Evolutionary conservation across 2,329 filamentous ascomycete species (phyloP).

Genomic region (Penicillium brevicompactum): DNA sequence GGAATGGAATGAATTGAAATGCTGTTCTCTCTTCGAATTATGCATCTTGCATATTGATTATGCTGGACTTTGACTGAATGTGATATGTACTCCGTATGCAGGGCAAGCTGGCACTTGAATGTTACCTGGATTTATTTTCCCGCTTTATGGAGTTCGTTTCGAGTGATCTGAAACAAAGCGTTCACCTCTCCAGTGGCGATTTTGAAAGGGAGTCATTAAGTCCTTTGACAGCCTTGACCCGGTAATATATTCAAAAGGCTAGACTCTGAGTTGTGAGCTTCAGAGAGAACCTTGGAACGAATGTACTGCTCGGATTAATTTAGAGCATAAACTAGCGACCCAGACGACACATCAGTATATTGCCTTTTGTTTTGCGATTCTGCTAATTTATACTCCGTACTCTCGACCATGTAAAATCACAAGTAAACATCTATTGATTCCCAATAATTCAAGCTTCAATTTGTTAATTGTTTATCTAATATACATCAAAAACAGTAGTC

Average conservation of each 20-base stretch:
- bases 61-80: neutral
- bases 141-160: neutral
- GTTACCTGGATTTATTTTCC: neutral
- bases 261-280: too few relatives aligned
- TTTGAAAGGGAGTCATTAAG: neutral
- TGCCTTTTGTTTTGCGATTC: too few relatives aligned
- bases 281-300: too few relatives aligned
- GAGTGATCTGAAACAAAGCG: neutral
- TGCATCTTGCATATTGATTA: neutral
- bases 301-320: too few relatives aligned
- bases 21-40: neutral
- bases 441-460: too few relatives aligned
- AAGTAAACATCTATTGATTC: too few relatives aligned
- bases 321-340: too few relatives aligned
- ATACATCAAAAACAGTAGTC: too few relatives aligned
- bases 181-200: neutral
- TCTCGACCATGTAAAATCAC: too few relatives aligned
- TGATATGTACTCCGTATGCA: neutral
- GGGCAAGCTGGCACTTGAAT: neutral
- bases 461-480: too few relatives aligned
- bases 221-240: neutral
- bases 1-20: neutral
- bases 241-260: neutral
- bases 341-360: too few relatives aligned
- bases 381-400: too few relatives aligned